These are phyloP conservation scores for Globisporangium recalcitrans DNA, from an alignment of 352 stramenopile species.

Conservation along the genomic window DNA sequence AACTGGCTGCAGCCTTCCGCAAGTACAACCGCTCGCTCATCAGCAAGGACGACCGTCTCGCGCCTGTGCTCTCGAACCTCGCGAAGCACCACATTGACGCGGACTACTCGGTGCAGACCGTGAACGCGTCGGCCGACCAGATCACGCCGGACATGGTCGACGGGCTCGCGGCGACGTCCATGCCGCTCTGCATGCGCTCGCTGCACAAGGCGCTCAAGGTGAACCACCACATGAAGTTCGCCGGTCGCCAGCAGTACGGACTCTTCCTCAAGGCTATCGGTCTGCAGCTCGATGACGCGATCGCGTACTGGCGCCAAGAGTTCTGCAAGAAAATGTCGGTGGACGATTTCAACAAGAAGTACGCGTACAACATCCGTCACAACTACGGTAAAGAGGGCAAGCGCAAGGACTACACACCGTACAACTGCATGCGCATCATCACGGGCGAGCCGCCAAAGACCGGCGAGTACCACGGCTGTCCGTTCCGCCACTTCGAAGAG, in stretches of 20 bases:
- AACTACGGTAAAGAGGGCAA: conserved; percentile 99
- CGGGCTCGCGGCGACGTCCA: conserved; percentile 79
- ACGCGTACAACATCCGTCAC: conserved; percentile 98
- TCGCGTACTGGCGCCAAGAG: conserved; percentile 93
- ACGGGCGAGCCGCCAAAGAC: conserved; percentile 89
- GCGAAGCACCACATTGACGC: conserved; percentile 95
- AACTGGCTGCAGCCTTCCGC: conserved; percentile 83
- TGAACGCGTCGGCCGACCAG: conserved; percentile 30
- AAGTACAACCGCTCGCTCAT: conserved; percentile 89
- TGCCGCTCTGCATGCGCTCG: conserved; percentile 98
- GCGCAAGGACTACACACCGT: conserved; percentile 95
- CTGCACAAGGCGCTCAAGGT: conserved; percentile 92
- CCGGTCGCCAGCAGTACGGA: conserved; percentile 95
- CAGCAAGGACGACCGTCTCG: conserved; percentile 90
- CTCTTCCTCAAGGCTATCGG: conserved; percentile 98
- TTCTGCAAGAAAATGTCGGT: conserved; percentile 94
- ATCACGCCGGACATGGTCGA: conserved; percentile 93
- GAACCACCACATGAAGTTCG: conserved; percentile 97
- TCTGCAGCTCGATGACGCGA: conserved; percentile 94
- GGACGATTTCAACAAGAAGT: conserved; percentile 98
- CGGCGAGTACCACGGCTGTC: conserved; percentile 97
- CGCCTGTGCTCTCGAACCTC: conserved; percentile 93
- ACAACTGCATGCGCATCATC: conserved; percentile 98
- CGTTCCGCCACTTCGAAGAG: conserved; percentile 95
- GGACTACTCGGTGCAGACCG: conserved; percentile 62